Percentiles rank a stretch among this genome's conserved stretches.
phyloP scores from a whole-genome alignment of 148 eudicot species.

The Dysphania ambrosioides region DNA sequence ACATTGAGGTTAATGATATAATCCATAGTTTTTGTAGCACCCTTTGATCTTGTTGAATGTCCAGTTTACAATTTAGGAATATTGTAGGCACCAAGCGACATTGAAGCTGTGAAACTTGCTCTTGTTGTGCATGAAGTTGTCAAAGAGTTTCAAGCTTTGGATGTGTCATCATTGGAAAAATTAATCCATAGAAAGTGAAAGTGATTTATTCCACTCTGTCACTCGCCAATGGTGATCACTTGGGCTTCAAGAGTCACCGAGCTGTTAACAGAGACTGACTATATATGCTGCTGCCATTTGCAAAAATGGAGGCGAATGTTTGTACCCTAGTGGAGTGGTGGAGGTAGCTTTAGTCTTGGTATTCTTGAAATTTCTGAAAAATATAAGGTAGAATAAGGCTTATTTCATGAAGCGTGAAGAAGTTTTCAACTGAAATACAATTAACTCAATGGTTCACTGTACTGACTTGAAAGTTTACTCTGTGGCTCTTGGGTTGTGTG shows the following conservation, averaged over 20 bases:
- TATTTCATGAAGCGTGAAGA: too few relatives aligned
- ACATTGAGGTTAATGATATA: conserved; percentile 65
- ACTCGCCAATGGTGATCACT: not conserved
- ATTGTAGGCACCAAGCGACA: conserved; percentile 60
- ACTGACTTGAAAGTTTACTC: too few relatives aligned
- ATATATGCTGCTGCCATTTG: not conserved
- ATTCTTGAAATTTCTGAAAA: too few relatives aligned
- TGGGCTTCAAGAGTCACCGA: not conserved
- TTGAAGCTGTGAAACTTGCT: conserved; percentile 77
- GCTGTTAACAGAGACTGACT: not conserved
- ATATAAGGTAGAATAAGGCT: not conserved
- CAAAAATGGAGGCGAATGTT: not conserved
- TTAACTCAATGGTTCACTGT: too few relatives aligned
- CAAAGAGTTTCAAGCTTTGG: conserved; percentile 68
- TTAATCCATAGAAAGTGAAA: conserved; percentile 36
- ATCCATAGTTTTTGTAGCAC: not conserved
- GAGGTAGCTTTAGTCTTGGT: too few relatives aligned
- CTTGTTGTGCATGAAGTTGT: conserved; percentile 57
- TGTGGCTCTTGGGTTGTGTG: too few relatives aligned
- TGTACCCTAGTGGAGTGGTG: not conserved
- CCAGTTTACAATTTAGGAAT: not conserved
- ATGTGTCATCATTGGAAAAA: conserved; percentile 61
- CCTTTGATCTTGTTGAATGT: not conserved
- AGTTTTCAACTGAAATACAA: too few relatives aligned
- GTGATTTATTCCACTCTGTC: not conserved